phyloP scores from a whole-genome alignment of 2,329 filamentous ascomycete genomes.

The Lachnellula hyalina region DNA sequence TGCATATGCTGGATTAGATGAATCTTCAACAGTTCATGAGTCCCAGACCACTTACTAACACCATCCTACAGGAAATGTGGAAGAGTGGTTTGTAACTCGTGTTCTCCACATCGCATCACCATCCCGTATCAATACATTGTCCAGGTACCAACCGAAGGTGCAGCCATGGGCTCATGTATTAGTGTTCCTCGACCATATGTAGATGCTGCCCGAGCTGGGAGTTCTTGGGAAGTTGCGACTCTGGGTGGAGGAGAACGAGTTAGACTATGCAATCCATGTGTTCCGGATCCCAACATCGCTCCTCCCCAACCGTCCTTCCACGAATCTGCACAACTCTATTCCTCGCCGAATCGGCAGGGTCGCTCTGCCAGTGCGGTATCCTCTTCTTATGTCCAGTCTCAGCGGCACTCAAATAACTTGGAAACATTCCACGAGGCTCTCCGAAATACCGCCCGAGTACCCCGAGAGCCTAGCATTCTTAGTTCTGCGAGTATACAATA shows the following conservation, averaged over 20 bases:
- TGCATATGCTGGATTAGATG: background rate
- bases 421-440: slow-evolving; percentile 7
- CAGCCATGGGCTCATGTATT: slow-evolving; percentile 35
- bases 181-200: slow-evolving; percentile 9
- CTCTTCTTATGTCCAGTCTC: slow-evolving; percentile 5
- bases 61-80: slow-evolving; percentile 68
- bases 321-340: slow-evolving; percentile 2
- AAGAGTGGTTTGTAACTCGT: slow-evolving; percentile 80
- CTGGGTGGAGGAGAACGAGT: slow-evolving; percentile 63
- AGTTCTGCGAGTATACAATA: slow-evolving; percentile 1
- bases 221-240: slow-evolving; percentile 16
- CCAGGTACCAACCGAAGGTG: slow-evolving; percentile 50
- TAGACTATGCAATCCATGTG: slow-evolving; percentile 66
- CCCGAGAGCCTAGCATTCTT: slow-evolving; percentile 10
- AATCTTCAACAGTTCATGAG: background rate
- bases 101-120: slow-evolving; percentile 90
- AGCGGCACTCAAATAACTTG: background rate
- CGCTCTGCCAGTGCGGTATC: slow-evolving; percentile 18
- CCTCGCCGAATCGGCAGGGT: slow-evolving; percentile 9
- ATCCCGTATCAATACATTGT: slow-evolving; percentile 94
- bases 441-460: background rate
- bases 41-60: slow-evolving; percentile 3
- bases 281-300: slow-evolving; percentile 61
- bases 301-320: slow-evolving; percentile 37
- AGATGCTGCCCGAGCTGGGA: slow-evolving; percentile 17